phyloP scores from a whole-genome alignment of 2,329 filamentous ascomycete genomes.

The Aspergillus sp. region DNA sequence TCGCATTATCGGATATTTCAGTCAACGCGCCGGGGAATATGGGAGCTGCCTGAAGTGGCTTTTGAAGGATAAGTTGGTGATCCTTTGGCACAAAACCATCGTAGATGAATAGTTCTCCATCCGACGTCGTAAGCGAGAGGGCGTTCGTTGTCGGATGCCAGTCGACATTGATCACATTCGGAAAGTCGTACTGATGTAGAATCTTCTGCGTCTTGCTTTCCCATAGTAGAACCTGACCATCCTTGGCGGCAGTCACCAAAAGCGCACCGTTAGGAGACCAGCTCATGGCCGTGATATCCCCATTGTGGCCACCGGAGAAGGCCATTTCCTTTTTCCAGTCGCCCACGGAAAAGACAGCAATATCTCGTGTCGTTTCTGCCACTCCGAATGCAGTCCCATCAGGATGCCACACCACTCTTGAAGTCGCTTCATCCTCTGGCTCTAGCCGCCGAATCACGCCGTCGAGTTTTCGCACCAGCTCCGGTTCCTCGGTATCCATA shows the following conservation, averaged over 20 bases:
- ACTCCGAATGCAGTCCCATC: constrained; percentile 89
- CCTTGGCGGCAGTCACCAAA: constrained; percentile 63
- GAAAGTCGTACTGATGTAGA: constrained; percentile 73
- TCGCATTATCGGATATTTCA: constrained; percentile 67
- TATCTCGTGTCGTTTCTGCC: constrained; percentile 76
- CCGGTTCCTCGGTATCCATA: constrained; percentile 72
- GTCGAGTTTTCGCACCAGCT: constrained; percentile 79
- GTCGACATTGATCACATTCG: constrained; percentile 78
- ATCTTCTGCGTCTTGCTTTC: constrained; percentile 84
- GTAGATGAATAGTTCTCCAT: constrained; percentile 92
- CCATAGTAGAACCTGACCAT: constrained; percentile 66
- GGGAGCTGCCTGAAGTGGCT: constrained; percentile 70
- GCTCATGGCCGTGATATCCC: constrained; percentile 79
- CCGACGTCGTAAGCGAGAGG: constrained; percentile 84
- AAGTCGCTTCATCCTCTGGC: constrained; percentile 71
- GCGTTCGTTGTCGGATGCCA: constrained; percentile 93
- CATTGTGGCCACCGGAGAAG: constrained; percentile 77
- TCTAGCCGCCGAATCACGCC: constrained; percentile 80
- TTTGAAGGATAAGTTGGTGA: constrained; percentile 49
- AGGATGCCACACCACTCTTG: constrained; percentile 83
- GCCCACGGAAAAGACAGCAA: constrained; percentile 81
- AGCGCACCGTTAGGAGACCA: constrained; percentile 96
- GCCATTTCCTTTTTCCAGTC: constrained; percentile 85
- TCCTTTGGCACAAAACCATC: constrained; percentile 56
- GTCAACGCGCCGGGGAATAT: constrained; percentile 78